phyloP scores from a whole-genome alignment of 352 stramenopile genomes.

The Peronosclerospora sorghi region DNA sequence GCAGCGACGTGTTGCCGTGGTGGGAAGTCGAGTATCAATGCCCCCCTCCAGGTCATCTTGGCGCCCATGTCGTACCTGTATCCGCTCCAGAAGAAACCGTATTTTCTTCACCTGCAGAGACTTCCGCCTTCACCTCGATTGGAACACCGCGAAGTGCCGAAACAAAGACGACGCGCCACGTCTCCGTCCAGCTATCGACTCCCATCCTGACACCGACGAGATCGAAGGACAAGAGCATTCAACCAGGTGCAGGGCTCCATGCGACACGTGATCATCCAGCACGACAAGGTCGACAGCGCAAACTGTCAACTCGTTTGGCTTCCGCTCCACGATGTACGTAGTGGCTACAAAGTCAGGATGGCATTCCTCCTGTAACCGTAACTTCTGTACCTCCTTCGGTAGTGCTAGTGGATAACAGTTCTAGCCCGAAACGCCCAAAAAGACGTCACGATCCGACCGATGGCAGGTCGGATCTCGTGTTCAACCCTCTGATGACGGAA shows the following conservation, averaged over 20 bases:
- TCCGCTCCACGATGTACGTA: slow-evolving; percentile 21
- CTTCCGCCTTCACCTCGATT: background rate
- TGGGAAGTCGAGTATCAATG: slow-evolving; percentile 50
- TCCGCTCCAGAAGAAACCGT: slow-evolving; percentile 10
- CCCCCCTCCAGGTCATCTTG: slow-evolving; percentile 39
- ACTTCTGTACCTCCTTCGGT: no score
- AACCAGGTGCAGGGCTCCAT: slow-evolving; percentile 9
- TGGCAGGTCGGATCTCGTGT: slow-evolving; percentile 17
- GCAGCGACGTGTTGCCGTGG: slow-evolving; percentile 29
- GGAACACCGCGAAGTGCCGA: slow-evolving; percentile 2
- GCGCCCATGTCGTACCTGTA: slow-evolving; percentile 34
- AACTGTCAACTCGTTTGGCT: slow-evolving; percentile 5
- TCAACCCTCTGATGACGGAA: no score
- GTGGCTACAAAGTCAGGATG: no score
- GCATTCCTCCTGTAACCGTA: no score
- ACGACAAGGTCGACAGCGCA: slow-evolving; percentile 17
- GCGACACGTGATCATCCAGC: slow-evolving; percentile 42
- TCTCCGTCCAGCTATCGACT: slow-evolving; percentile 2
- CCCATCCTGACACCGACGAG: background rate
- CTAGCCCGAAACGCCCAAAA: slow-evolving; percentile 68
- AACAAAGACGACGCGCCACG: background rate
- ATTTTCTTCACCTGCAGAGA: background rate
- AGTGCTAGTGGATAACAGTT: slow-evolving; percentile 39
- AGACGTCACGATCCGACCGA: slow-evolving; percentile 32
- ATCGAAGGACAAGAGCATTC: slow-evolving; percentile 1